A percentile compares a stretch with the other conserved stretches of the same genome.
Evolutionary conservation across 108 stramenopile genomes (phyloP).

Genomic region (Schizochytrium sp.): DNA sequence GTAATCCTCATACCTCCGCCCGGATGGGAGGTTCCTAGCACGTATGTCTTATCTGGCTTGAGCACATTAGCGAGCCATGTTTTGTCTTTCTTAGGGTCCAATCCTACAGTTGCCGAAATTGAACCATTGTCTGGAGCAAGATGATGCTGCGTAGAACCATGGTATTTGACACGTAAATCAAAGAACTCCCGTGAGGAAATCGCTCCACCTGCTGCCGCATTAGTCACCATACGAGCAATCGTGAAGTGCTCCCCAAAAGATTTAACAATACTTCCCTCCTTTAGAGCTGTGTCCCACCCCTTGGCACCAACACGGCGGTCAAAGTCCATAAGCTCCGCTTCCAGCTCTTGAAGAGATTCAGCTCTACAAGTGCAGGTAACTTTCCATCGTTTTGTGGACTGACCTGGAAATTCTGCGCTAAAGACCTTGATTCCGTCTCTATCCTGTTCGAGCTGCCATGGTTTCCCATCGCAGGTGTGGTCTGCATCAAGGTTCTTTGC

Average conservation of each 20-base stretch:
- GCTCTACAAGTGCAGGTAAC: slow-evolving; percentile 5
- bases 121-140: neutral
- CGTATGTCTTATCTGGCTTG: slow-evolving; percentile 33
- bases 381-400: slow-evolving; percentile 39
- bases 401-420: neutral
- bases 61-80: slow-evolving; percentile 4
- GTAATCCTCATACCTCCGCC: slow-evolving; percentile 18
- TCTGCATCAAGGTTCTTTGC: neutral
- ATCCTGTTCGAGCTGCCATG: slow-evolving; percentile 53
- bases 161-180: slow-evolving; percentile 1
- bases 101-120: neutral
- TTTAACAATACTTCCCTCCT: neutral
- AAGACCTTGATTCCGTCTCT: slow-evolving; percentile 54
- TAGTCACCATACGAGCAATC: slow-evolving; percentile 43
- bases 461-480: neutral
- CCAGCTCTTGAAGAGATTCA: slow-evolving; percentile 1
- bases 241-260: slow-evolving; percentile 26
- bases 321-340: slow-evolving; percentile 7
- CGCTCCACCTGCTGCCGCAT: slow-evolving; percentile 36
- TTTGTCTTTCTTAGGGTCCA: slow-evolving; percentile 39
- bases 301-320: neutral
- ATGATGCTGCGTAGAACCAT: neutral
- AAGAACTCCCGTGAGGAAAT: slow-evolving; percentile 50
- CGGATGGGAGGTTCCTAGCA: neutral
- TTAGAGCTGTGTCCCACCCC: slow-evolving; percentile 59